These are phyloP conservation scores for Neobulgaria alba DNA, from an alignment of 2,329 filamentous ascomycete species.

Conservation along the genomic window DNA sequence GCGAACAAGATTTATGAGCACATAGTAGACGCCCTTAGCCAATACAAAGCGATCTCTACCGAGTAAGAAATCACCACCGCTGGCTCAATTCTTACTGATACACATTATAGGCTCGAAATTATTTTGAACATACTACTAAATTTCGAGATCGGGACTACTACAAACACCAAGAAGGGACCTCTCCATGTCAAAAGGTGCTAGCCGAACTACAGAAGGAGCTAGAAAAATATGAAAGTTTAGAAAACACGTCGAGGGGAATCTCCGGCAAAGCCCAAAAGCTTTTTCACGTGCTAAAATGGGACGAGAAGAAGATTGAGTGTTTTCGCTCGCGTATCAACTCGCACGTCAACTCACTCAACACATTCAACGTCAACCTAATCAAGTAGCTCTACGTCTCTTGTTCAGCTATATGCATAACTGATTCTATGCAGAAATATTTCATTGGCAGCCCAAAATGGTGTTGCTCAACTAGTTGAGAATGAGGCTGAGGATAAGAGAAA, in stretches of 20 bases:
- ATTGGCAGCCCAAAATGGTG: too few relatives aligned
- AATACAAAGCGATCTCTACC: slow-evolving; percentile 20
- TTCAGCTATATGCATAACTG: not conserved
- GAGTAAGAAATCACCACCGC: slow-evolving; percentile 16
- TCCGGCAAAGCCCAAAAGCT: slow-evolving; percentile 1
- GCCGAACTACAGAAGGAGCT: slow-evolving; percentile 7
- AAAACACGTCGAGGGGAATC: too few relatives aligned
- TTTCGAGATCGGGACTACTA: slow-evolving; percentile 18
- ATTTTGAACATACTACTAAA: slow-evolving; percentile 25
- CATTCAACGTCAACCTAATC: slow-evolving; percentile 1
- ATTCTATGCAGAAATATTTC: too few relatives aligned
- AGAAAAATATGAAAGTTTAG: too few relatives aligned
- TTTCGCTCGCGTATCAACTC: slow-evolving; percentile 21
- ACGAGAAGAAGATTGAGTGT: slow-evolving; percentile 19
- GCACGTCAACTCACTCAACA: slow-evolving; percentile 22
- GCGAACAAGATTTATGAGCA: slow-evolving; percentile 23
- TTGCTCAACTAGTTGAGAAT: too few relatives aligned
- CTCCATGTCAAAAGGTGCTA: too few relatives aligned
- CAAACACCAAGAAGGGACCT: too few relatives aligned
- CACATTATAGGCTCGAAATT: slow-evolving; percentile 19
- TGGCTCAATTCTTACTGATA: slow-evolving; percentile 1
- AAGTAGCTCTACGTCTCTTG: not conserved
- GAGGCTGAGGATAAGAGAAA: too few relatives aligned
- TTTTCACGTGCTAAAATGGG: slow-evolving; percentile 17
- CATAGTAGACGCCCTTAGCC: slow-evolving; percentile 21